These are phyloP conservation scores for Chlamydomonas urium DNA, from an alignment of 139 green algal species.

Conservation along the genomic window DNA sequence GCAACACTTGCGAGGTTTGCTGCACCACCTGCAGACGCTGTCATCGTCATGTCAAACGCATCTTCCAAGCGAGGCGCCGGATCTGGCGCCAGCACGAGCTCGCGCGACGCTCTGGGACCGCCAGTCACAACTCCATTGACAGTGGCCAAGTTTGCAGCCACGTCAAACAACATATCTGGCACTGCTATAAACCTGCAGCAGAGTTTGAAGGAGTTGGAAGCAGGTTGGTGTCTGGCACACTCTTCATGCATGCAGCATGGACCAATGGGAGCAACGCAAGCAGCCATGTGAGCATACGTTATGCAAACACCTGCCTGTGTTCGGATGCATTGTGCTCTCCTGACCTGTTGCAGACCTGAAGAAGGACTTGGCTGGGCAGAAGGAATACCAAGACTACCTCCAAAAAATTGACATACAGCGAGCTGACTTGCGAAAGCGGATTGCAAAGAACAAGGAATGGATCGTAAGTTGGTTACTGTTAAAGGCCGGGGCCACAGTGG, in stretches of 20 bases:
- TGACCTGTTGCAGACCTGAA: constrained; percentile 43
- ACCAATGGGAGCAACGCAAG: background rate
- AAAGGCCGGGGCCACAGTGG: background rate
- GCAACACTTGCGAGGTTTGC: background rate
- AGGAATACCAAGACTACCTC: constrained; percentile 51
- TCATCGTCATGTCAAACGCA: background rate
- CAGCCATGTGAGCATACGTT: background rate
- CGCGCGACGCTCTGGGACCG: background rate
- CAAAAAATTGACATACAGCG: constrained; percentile 29
- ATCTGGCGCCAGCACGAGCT: background rate
- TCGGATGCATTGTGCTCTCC: background rate
- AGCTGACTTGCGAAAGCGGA: constrained; percentile 36
- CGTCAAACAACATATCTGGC: constrained; percentile 36
- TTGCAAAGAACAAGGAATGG: constrained; percentile 45
- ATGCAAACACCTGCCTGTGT: background rate
- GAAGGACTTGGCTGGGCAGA: constrained; percentile 45
- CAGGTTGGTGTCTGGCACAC: constrained; percentile 16
- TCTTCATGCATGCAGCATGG: background rate
- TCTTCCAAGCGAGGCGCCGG: background rate
- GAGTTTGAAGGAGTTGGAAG: constrained; percentile 40
- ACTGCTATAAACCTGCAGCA: constrained; percentile 29
- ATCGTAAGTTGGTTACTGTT: constrained; percentile 27
- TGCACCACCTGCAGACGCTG: too few species aligned
- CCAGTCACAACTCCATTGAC: constrained; percentile 25
- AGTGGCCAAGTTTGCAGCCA: constrained; percentile 28